Percentiles rank a stretch among this genome's conserved stretches.
Conservation (phyloP, 805 yeast genomes). For the Metschnikowia lochheadii region DNA sequence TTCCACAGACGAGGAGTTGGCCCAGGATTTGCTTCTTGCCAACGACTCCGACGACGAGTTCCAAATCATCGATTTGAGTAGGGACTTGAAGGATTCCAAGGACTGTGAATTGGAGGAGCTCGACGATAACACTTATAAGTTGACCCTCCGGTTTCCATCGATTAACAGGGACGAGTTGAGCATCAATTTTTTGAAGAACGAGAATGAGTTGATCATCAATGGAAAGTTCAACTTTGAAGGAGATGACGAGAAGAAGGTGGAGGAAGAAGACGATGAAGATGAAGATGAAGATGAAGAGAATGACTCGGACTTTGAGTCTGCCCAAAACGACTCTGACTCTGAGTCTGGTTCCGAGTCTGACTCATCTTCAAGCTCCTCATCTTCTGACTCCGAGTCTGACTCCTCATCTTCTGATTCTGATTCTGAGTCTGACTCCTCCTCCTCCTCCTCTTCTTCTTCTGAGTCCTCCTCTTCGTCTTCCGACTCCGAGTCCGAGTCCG, state of each 20-base stretch:
- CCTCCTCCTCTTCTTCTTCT: slow-evolving; percentile 8
- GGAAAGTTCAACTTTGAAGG: slow-evolving; percentile 36
- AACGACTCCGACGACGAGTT: slow-evolving; percentile 12
- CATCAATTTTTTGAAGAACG: slow-evolving; percentile 35
- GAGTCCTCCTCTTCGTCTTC: slow-evolving; percentile 4
- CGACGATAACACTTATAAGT: slow-evolving; percentile 37
- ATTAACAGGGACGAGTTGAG: slow-evolving; percentile 38
- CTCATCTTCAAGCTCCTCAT: slow-evolving; percentile 12
- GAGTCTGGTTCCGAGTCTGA: slow-evolving; percentile 1
- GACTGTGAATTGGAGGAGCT: slow-evolving; percentile 41
- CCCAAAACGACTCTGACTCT: slow-evolving; percentile 11
- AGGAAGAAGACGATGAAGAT: slow-evolving; percentile 19
- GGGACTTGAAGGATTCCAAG: slow-evolving; percentile 39
- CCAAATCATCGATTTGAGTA: slow-evolving; percentile 37
- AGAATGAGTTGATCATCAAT: slow-evolving; percentile 38
- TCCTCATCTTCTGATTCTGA: slow-evolving; percentile 19
- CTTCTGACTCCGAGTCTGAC: slow-evolving; percentile 12
- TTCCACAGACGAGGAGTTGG: slow-evolving; percentile 36
- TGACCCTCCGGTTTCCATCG: slow-evolving; percentile 40
- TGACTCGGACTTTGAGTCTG: slow-evolving; percentile 3
- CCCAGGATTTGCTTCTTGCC: slow-evolving; percentile 6
- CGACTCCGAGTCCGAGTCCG: slow-evolving; percentile 11
- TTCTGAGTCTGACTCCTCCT: slow-evolving; percentile 5
- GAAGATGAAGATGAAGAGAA: slow-evolving; percentile 18
- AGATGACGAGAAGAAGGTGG: slow-evolving; percentile 22